Conservation (phyloP, 257 asterid species). For the Oldenlandia corymbosa region DNA sequence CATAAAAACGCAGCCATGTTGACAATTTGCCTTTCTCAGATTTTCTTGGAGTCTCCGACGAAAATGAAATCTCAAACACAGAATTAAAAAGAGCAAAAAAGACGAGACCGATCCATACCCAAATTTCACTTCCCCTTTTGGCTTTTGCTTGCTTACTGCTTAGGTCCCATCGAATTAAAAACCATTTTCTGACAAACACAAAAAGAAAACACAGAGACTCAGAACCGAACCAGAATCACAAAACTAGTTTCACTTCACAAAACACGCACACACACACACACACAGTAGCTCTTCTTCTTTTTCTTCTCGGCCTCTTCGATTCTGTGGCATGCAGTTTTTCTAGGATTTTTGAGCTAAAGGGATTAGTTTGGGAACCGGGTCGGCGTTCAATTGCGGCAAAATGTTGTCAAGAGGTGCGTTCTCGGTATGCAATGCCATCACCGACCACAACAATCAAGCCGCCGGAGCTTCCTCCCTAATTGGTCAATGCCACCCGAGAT, state of each 20-base stretch:
- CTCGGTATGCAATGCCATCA: slow-evolving; percentile 22
- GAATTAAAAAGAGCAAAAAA: too few species aligned
- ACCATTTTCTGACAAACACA: too few species aligned
- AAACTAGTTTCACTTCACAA: too few species aligned
- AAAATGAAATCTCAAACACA: too few species aligned
- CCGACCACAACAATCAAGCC: slow-evolving; percentile 14
- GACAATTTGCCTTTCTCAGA: too few species aligned
- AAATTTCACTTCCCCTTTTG: too few species aligned
- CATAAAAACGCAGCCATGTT: too few species aligned
- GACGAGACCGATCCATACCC: too few species aligned
- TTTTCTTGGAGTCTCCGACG: too few species aligned
- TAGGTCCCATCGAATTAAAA: too few species aligned
- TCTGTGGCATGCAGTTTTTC: slow-evolving; percentile 20
- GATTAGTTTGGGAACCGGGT: not conserved
- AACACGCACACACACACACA: not conserved
- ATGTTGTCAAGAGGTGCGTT: slow-evolving; percentile 29
- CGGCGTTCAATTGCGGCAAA: not conserved
- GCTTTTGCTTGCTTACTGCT: too few species aligned
- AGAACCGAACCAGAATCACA: not conserved
- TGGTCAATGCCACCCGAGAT: slow-evolving; percentile 8
- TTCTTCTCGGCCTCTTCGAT: not conserved
- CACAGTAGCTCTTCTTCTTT: not conserved
- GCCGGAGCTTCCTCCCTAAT: slow-evolving; percentile 2
- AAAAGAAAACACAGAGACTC: too few species aligned
- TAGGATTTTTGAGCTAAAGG: not conserved